Evolutionary conservation across 1,284 basidiomycete genomes (phyloP), one percentile per base, ranked within the genome.

Genomic region (Heterobasidion annosum): DNA sequence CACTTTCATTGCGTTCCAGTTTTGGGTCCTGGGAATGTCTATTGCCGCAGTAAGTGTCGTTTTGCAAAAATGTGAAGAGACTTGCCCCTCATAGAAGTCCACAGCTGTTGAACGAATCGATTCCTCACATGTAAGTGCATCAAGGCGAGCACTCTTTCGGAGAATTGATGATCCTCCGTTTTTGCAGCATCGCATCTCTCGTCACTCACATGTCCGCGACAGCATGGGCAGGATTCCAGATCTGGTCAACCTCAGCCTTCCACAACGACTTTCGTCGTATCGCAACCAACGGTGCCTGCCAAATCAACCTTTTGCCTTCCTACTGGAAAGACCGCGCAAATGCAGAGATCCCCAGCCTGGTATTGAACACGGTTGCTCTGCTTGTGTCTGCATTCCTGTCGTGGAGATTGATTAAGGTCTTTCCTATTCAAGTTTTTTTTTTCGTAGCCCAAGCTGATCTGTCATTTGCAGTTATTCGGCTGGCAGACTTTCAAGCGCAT

Each of bases 401-500:
- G 2, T 90, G 85, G 84, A 82, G 74, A 61, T 71, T 91, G 25
- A 73, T 85, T 62, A 88, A 86, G 77, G 88, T 88, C 46, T 8
- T 65, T 61, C 16, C 37, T 13, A 1, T 44, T 16, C 33, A 12
- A 48, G 34, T 18, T 25, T 33, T 8, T 44, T 58, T 33, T 8
- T 19, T 40, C 2, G 10, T 5, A 8, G n/a, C 37, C 10, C 10
- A 40, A 12, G n/a, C 45, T 56, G 55, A 32, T 58, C 32, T 54
- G 42, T 13, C 19, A 16, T 16, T 2, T 51, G 15, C 55, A 90
- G 88, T 65, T 77, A 33, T 91, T 87, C 63, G 85, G 87, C 47
- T 90, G 86, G 87, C 84, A 88, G 67, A 91, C 88, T 0, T 91
- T 89, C 77, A 89, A 90, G 66, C 83, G 87, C 56, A 81, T 91